phyloP scores from a whole-genome alignment of 2,329 filamentous ascomycete genomes.

The Biscogniauxia marginata region DNA sequence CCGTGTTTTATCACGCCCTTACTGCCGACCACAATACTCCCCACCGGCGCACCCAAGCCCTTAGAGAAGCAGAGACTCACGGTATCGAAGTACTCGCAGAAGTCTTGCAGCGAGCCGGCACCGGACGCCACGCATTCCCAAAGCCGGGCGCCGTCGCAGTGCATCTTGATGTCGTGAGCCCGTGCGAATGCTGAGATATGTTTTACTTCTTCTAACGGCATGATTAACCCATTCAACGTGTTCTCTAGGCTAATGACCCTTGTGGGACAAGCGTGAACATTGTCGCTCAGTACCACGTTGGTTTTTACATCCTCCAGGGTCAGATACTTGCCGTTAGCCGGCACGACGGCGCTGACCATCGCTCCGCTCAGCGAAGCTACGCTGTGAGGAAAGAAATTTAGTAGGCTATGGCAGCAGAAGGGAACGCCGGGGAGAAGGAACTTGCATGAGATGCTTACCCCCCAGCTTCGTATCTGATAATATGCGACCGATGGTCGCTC shows the following conservation, averaged over 20 bases:
- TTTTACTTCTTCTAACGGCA: constrained; percentile 34
- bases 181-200: constrained; percentile 35
- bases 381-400: constrained; percentile 14
- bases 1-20: constrained; percentile 62
- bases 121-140: constrained; percentile 50
- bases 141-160: constrained; percentile 52
- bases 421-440: neutral
- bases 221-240: constrained; percentile 36
- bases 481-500: constrained; percentile 67
- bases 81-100: constrained; percentile 47
- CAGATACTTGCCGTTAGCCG: constrained; percentile 38
- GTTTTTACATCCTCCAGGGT: constrained; percentile 42
- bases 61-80: constrained; percentile 51
- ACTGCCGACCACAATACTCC: constrained; percentile 45
- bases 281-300: constrained; percentile 39
- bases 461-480: constrained; percentile 59
- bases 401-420: neutral
- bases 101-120: constrained; percentile 41
- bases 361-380: constrained; percentile 65
- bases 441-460: constrained; percentile 30
- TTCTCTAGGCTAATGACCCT: constrained; percentile 43
- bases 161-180: constrained; percentile 40
- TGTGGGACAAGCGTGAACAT: constrained; percentile 42
- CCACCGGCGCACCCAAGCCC: constrained; percentile 51
- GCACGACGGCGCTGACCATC: constrained; percentile 48